phyloP scores from a whole-genome alignment of 129 eudicot species.

The Pittosporum tobira region DNA sequence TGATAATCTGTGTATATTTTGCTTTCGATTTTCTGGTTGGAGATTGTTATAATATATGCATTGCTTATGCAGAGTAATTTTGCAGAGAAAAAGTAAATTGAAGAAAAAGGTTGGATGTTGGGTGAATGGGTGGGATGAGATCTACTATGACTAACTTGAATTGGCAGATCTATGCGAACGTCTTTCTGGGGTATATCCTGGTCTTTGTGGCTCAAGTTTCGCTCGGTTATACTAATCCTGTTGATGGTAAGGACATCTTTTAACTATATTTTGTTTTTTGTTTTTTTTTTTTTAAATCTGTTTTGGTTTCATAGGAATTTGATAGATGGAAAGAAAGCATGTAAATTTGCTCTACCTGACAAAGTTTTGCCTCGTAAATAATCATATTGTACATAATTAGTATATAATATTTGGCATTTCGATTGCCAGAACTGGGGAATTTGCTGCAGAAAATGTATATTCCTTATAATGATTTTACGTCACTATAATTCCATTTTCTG shows the following conservation, averaged over 20 bases:
- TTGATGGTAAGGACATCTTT: conserved; percentile 53
- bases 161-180: conserved; percentile 27
- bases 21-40: conserved; percentile 24
- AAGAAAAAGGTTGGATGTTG: conserved; percentile 16
- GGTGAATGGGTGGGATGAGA: conserved; percentile 59
- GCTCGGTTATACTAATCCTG: conserved; percentile 49
- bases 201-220: conserved; percentile 28
- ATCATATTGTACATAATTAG: not conserved
- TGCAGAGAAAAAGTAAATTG: conserved; percentile 26
- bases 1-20: conserved; percentile 8
- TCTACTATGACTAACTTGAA: conserved; percentile 20
- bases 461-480: not conserved
- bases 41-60: conserved; percentile 15
- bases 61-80: conserved; percentile 27
- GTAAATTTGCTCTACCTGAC: too few species aligned
- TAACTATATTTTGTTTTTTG: conserved; percentile 1
- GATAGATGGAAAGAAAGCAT: too few species aligned
- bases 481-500: not conserved
- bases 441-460: not conserved
- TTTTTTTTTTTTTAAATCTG: conserved; percentile 7
- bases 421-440: not conserved
- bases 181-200: conserved; percentile 34
- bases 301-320: not conserved
- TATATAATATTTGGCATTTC: not conserved
- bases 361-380: not conserved